Evolutionary conservation across 2,329 filamentous ascomycete species (phyloP), one percentile per base, ranked within the genome.

Genomic region (Parascedosporium putredinis): DNA sequence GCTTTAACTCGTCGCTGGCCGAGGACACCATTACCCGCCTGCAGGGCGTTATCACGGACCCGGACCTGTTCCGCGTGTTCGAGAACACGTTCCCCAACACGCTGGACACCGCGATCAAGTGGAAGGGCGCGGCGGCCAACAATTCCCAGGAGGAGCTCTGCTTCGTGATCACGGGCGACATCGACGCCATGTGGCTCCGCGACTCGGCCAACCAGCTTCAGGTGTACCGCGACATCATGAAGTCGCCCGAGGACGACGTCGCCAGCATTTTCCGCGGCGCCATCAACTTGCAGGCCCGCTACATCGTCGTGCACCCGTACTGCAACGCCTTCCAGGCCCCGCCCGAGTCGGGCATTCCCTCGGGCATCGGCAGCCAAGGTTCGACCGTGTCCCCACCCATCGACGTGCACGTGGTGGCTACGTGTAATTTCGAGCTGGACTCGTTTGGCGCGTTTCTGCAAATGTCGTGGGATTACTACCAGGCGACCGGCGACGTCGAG

Each of bases 311-410:
- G 27, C 78, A 76, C 14, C 88, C 89, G 0, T 93, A 93, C 65
- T 95, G 89, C 73, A 93, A 95, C 62, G 84, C 87, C 10, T 95
- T 95, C 67, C 89, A 95, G 62, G 88, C 89, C 2, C 89, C 89
- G 0, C 75, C 79, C 2, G 86, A 88, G 47, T 88, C 85, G 47
- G 78, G 80, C 3, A 73, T 91, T 29, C 59, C 65, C 2, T 75
- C 83, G 12, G 40, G 51, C 14, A 14, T 18, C 10, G 54, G 54
- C 16, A 52, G 54, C 33, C 23, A 24, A 9, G 54, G 54, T 2
- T 55, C 54, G 1, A 51, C 50, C n/a, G 50, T 54, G 29, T 50
- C n/a, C n/a, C 54, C 54, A 3, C 7, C 18, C 10, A 54, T 63
- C 10, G 42, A 55, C 46, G 57, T 59, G 1, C 55, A 51, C 14